Evolutionary conservation across 1,139 yeast genomes (phyloP).

Genomic region (Hyphopichia khmerensis): DNA sequence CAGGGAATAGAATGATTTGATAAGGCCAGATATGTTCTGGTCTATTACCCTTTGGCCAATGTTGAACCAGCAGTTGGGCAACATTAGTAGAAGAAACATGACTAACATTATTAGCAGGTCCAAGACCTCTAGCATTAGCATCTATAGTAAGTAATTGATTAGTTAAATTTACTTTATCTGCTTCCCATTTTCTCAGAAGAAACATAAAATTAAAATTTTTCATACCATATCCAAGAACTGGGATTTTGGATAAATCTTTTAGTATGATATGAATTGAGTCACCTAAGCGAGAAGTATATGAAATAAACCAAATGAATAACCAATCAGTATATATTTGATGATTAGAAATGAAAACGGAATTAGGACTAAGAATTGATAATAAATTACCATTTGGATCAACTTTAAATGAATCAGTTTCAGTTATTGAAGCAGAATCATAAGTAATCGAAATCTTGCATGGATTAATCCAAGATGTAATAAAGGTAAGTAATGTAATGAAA

Average conservation of each 20-base stretch:
- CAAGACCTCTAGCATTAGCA: constrained; percentile 51
- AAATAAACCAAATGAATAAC: constrained; percentile 88
- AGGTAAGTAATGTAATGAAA: constrained; percentile 48
- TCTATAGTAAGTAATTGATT: constrained; percentile 56
- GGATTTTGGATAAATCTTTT: constrained; percentile 71
- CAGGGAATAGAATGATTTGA: constrained; percentile 77
- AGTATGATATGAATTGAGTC: constrained; percentile 72
- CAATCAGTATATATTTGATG: constrained; percentile 96
- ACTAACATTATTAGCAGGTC: constrained; percentile 49
- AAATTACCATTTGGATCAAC: constrained; percentile 25
- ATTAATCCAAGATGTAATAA: constrained; percentile 40
- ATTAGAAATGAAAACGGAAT: constrained; percentile 71
- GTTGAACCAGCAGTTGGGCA: constrained; percentile 16
- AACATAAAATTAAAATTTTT: constrained; percentile 73
- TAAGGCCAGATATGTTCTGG: constrained; percentile 43
- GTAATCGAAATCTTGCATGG: constrained; percentile 44
- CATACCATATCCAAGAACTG: constrained; percentile 90
- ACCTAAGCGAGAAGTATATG: constrained; percentile 67
- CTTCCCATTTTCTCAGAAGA: constrained; percentile 80
- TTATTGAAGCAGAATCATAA: constrained; percentile 28
- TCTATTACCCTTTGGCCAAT: constrained; percentile 41
- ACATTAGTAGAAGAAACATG: constrained; percentile 29
- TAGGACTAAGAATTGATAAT: constrained; percentile 35
- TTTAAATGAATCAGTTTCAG: constrained; percentile 16
- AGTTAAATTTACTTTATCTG: constrained; percentile 62